Conservation (phyloP, 768 basidiomycete genomes). For the Russula lepida region DNA sequence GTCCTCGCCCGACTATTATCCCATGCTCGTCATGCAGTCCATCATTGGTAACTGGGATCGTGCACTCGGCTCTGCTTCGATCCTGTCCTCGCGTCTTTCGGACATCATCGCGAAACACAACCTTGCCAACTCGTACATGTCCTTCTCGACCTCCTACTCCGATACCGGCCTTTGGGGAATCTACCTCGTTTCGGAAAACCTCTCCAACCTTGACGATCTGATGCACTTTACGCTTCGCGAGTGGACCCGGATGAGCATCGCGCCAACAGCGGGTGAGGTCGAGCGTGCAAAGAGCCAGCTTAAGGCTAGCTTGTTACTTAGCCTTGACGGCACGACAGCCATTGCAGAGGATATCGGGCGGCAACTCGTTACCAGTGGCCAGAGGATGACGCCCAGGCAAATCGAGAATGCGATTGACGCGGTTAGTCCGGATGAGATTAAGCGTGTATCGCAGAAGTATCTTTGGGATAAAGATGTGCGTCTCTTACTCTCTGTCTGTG, state of each 20-base stretch:
- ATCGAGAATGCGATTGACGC: constrained; percentile 90
- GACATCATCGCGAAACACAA: constrained; percentile 87
- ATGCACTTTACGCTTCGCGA: constrained; percentile 90
- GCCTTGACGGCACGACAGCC: constrained; percentile 92
- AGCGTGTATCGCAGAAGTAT: constrained; percentile 91
- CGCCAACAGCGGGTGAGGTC: constrained; percentile 58
- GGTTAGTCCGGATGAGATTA: constrained; percentile 81
- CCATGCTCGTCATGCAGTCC: constrained; percentile 96
- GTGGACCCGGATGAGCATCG: constrained; percentile 91
- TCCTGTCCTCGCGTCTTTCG: constrained; percentile 85
- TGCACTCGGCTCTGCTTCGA: constrained; percentile 80
- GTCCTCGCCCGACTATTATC: constrained; percentile 98
- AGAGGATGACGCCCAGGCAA: constrained; percentile 83
- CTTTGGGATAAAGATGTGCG: constrained; percentile 93
- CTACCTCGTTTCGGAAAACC: constrained; percentile 93
- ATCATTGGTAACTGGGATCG: constrained; percentile 99
- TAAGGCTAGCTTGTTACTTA: constrained; percentile 85
- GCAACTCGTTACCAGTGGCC: constrained; percentile 91
- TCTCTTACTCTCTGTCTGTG: constrained; percentile 16
- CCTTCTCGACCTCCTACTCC: constrained; percentile 96
- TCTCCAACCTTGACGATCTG: constrained; percentile 88
- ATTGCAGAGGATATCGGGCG: constrained; percentile 98
- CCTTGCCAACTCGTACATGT: constrained; percentile 99
- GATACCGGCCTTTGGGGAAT: constrained; percentile 99
- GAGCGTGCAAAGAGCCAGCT: constrained; percentile 98